Conservation (phyloP, 768 basidiomycete species). For the Rhizopogon sp. region DNA sequence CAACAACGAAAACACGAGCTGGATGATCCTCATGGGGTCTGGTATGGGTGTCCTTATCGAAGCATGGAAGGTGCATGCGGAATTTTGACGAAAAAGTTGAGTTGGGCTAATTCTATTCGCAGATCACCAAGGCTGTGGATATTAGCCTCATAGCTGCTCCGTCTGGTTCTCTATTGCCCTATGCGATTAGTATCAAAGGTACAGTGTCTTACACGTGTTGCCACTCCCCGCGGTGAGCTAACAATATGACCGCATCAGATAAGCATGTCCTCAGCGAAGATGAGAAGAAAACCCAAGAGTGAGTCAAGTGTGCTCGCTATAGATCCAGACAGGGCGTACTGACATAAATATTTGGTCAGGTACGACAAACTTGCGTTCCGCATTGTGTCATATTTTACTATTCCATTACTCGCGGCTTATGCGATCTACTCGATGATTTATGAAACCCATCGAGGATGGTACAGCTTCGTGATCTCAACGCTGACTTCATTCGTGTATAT, state of each 20-base stretch:
- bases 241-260: slow-evolving; percentile 39
- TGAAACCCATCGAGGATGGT: slow-evolving; percentile 90
- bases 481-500: slow-evolving; percentile 91
- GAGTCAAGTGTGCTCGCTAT: slow-evolving; percentile 22
- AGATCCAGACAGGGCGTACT: slow-evolving; percentile 16
- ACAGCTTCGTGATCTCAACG: slow-evolving; percentile 91
- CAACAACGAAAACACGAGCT: slow-evolving; percentile 92
- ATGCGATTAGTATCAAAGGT: slow-evolving; percentile 81
- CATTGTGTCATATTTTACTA: slow-evolving; percentile 87
- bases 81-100: slow-evolving; percentile 1
- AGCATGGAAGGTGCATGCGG: slow-evolving; percentile 78
- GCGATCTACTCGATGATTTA: slow-evolving; percentile 78
- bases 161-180: slow-evolving; percentile 67
- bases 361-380: slow-evolving; percentile 92
- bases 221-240: slow-evolving; percentile 1
- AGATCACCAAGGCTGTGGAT: slow-evolving; percentile 91
- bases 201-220: slow-evolving; percentile 18
- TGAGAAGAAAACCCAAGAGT: slow-evolving; percentile 98
- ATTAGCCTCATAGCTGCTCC: slow-evolving; percentile 62
- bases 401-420: slow-evolving; percentile 75
- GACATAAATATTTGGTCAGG: slow-evolving; percentile 32
- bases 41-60: slow-evolving; percentile 81
- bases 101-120: slow-evolving; percentile 1
- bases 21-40: slow-evolving; percentile 94
- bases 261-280: slow-evolving; percentile 96